Evolutionary conservation across 164 flowering plant genomes (phyloP).

Genomic region (Macadamia tetraphylla): DNA sequence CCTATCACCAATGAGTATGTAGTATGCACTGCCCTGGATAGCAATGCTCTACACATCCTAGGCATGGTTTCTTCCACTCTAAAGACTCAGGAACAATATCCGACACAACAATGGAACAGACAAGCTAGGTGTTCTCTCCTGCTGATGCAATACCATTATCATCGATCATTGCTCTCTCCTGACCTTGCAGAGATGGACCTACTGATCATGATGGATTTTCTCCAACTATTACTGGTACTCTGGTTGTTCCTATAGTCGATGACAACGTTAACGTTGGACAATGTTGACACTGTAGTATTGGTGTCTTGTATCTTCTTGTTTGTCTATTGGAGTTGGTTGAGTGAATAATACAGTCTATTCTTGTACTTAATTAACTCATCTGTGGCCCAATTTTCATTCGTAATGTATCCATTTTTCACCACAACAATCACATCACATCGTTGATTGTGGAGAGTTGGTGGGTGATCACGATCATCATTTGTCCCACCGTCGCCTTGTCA

Average conservation of each 20-base stretch:
- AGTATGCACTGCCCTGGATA: slow-evolving; percentile 22
- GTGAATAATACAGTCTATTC: slow-evolving; percentile 47
- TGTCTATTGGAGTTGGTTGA: slow-evolving; percentile 49
- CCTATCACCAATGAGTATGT: slow-evolving; percentile 71
- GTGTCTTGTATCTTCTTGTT: slow-evolving; percentile 3
- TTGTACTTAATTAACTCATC: slow-evolving; percentile 39
- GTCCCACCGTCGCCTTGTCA: slow-evolving; percentile 57
- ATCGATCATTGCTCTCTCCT: not conserved
- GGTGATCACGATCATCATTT: slow-evolving; percentile 77
- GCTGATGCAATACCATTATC: not conserved
- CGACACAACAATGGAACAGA: slow-evolving; percentile 53
- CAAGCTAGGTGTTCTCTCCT: slow-evolving; percentile 16
- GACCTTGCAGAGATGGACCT: slow-evolving; percentile 56
- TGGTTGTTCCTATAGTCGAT: no score
- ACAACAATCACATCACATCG: slow-evolving; percentile 50
- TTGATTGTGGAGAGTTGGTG: slow-evolving; percentile 66
- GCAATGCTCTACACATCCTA: slow-evolving; percentile 54
- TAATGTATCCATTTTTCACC: slow-evolving; percentile 51
- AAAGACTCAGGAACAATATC: slow-evolving; percentile 46
- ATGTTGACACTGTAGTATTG: no score
- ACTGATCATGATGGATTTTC: slow-evolving; percentile 6
- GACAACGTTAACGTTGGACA: no score
- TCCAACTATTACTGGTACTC: no score
- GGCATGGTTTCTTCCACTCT: slow-evolving; percentile 65
- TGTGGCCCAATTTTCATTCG: slow-evolving; percentile 58